Evolutionary conservation across 2,329 filamentous ascomycete species (phyloP).

Genomic region (Arthrobotrys megalospora): DNA sequence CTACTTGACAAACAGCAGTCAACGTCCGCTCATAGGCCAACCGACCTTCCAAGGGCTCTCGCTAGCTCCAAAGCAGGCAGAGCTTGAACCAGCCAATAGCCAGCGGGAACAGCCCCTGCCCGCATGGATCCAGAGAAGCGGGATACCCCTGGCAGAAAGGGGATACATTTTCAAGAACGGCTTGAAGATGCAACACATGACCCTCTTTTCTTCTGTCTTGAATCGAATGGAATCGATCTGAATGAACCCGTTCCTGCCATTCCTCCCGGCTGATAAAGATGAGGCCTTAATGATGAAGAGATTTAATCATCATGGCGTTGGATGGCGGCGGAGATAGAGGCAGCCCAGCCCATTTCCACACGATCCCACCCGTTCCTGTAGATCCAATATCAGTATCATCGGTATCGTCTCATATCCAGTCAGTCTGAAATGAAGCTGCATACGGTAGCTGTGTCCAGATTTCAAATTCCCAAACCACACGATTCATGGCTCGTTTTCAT

Average conservation of each 20-base stretch:
- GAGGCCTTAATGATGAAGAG: conserved; percentile 1
- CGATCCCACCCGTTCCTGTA: conserved; percentile 26
- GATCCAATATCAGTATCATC: conserved; percentile 26
- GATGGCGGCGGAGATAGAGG: conserved; percentile 10
- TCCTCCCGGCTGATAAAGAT: conserved; percentile 39
- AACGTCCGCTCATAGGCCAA: conserved; percentile 55
- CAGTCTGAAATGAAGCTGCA: conserved; percentile 17
- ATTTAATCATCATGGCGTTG: conserved; percentile 18
- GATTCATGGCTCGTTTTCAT: neutral
- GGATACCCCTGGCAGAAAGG: conserved; percentile 60
- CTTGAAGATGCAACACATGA: conserved; percentile 59
- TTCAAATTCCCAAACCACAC: conserved; percentile 35
- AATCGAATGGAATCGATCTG: conserved; percentile 15
- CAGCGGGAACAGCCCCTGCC: conserved; percentile 56
- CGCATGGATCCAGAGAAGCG: conserved; percentile 55
- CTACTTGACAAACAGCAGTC: conserved; percentile 45
- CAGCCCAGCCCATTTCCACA: conserved; percentile 45
- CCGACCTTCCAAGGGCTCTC: conserved; percentile 47
- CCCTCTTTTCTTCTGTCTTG: conserved; percentile 10
- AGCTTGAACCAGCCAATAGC: conserved; percentile 52
- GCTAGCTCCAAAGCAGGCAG: conserved; percentile 51
- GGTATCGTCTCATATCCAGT: conserved; percentile 20
- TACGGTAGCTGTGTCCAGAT: conserved; percentile 1
- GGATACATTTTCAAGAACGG: conserved; percentile 42
- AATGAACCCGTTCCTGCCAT: neutral